Conservation (phyloP, 2,329 filamentous ascomycete species). For the Ciborinia camelliae region DNA sequence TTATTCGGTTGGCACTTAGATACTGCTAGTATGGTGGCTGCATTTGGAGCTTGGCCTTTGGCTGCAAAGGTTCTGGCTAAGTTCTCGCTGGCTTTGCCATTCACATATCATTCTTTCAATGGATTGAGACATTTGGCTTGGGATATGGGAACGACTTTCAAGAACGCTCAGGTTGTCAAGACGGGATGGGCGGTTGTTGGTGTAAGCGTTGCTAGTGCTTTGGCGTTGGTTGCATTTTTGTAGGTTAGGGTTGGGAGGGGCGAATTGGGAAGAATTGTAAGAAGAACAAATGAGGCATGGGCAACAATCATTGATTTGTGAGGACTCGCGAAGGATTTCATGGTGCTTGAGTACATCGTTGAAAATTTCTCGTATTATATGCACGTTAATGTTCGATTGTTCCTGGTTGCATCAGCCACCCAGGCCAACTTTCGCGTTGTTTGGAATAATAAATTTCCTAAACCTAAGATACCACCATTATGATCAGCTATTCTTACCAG, state of each 20-base stretch:
- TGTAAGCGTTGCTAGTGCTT: constrained; percentile 48
- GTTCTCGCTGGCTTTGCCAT: constrained; percentile 56
- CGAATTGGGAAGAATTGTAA: neutral
- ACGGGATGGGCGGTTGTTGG: constrained; percentile 63
- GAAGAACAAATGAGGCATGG: constrained; percentile 4
- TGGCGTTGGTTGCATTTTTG: constrained; percentile 34
- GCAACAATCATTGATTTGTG: neutral
- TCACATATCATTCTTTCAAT: constrained; percentile 66
- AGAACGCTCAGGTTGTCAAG: constrained; percentile 61
- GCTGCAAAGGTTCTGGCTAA: constrained; percentile 58
- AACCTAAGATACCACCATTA: neutral
- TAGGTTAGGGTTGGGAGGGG: constrained; percentile 17
- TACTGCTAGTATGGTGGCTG: constrained; percentile 58
- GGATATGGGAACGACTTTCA: constrained; percentile 62
- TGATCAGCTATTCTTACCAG: neutral
- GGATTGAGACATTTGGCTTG: constrained; percentile 69
- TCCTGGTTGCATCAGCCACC: neutral
- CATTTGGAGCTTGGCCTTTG: constrained; percentile 59
- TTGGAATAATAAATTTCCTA: neutral
- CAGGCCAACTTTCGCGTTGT: neutral
- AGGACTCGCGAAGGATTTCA: neutral
- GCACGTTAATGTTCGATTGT: neutral
- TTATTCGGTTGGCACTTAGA: constrained; percentile 66
- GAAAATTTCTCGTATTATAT: neutral
- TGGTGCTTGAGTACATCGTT: neutral